Base-by-base conservation (phyloP, 2,329 filamentous ascomycete genomes). In the Piedraia hortae region DNA sequence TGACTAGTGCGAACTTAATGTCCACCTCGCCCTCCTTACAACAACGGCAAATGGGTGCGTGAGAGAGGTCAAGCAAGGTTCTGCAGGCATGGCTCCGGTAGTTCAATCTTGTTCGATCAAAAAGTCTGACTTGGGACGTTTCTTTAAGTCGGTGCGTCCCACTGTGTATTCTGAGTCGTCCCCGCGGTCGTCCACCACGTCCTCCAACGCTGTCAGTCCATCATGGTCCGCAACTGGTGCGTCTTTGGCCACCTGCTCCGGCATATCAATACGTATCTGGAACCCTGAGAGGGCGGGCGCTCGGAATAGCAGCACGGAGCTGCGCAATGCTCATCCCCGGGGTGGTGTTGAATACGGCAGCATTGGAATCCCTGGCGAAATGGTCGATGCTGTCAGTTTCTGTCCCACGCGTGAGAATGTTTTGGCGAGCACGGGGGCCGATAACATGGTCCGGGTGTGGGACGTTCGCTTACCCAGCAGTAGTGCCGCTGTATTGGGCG, bases 221-320 rank as follows among this genome's bases (percentile, higher is more conserved):
- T 68, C 73, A 17, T 93, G 82, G 82, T 90, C 82, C 32, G 74
- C 80, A 0, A 54, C 74, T 0, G 78, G 82, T 15, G 71, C 63
- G 5, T 54, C 85, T 27, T 65, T 93, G 28, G 82, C 82, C 1
- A 88, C 80, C 1, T 78, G 77, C 3, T 60, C 69, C 4, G 51
- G 56, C 12, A 67, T 75, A 37, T 62, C 59, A 33, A 46, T 82
- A 24, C 63, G 73, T 35, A 67, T 80, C 21, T 82, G 73, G 73
- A 80, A 80, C 33, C 68, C 71, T 1, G 73, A 82, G 33, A 66
- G 69, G 36, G 58, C 65, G 2, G 63, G 70, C 32, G 61, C 72
- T 16, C 68, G 67, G 32, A 65, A 69, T 40, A 17, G 7, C 10
- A 72, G 69, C 6, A 80, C 71, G 0, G 71, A 78, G 37, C 56